Evolutionary conservation across 2,329 filamentous ascomycete genomes (phyloP), one percentile per base, ranked within the genome.

Genomic region (Cladosporium austrohemisphaericum): DNA sequence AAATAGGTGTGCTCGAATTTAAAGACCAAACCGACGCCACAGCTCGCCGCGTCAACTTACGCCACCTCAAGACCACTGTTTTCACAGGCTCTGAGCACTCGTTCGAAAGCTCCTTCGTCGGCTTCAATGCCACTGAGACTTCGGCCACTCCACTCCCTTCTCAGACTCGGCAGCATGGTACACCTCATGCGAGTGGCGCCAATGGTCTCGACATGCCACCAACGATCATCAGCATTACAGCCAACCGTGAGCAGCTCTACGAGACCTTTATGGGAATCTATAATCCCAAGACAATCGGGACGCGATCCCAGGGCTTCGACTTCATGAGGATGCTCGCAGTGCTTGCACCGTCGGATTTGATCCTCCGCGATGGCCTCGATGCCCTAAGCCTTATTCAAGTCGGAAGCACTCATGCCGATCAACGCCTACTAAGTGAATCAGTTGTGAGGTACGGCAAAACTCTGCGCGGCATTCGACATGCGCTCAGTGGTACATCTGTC

Each of bases 261-360:
- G 49, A 51, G 26, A 51, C 53, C 2, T 64, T 64, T 50, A 57
- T 65, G 29, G 57, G 59, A 26, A 50, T 57, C n/a, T 65, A 63
- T 40, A 47, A 63, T 11, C 63, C 63, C 1, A 55, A 56, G 40
- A 51, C 41, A 1, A 52, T 49, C 19, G 50, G 35, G 11, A 36
- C 10, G 19, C 40, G 52, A 28, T 54, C 53, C 28, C 43, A 52
- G 9, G 55, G 59, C 40, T 61, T 61, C 49, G 47, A 43, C 13
- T 60, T 61, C 49, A 53, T 60, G 14, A 50, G 55, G 22, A 36
- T 64, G 25, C 55, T 58, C 31, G 47, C 47, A 18, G 55, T 54
- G 22, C 54, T 53, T 3, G 49, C 51, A 14, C 35, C 38, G 2
- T 26, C 55, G 8, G 51, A 57, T 13, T 55, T 57, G 1, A 61